A percentile compares a stretch with the other conserved stretches of the same genome.
Conservation (phyloP, 2,329 filamentous ascomycete genomes). For the Trichoderma endophyticum region DNA sequence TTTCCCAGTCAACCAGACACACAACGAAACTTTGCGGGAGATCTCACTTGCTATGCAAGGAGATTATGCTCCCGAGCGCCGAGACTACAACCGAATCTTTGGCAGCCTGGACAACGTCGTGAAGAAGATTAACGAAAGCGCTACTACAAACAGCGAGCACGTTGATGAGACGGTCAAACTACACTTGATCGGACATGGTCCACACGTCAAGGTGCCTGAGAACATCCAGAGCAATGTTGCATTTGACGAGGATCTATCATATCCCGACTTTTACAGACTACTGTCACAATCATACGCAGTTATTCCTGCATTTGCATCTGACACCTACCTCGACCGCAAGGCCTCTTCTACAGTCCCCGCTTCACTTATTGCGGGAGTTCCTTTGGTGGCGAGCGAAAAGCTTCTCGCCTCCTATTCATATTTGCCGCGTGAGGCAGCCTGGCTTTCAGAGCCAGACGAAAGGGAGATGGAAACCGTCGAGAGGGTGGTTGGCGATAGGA, state of each 20-base stretch:
- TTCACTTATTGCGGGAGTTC: slow-evolving; percentile 10
- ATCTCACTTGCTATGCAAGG: slow-evolving; percentile 10
- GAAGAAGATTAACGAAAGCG: neutral
- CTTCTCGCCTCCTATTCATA: slow-evolving; percentile 9
- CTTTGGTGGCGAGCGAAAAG: slow-evolving; percentile 2
- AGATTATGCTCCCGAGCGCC: slow-evolving; percentile 13
- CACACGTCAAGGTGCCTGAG: neutral
- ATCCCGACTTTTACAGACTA: slow-evolving; percentile 11
- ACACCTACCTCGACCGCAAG: slow-evolving; percentile 12
- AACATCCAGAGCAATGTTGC: neutral
- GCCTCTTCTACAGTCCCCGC: slow-evolving; percentile 12
- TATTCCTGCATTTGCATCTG: slow-evolving; percentile 14
- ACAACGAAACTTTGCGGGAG: neutral
- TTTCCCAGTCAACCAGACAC: slow-evolving; percentile 10
- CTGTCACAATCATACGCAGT: slow-evolving; percentile 12
- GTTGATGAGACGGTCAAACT: neutral
- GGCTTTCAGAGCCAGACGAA: neutral
- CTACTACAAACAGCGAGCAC: neutral
- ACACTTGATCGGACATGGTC: slow-evolving; percentile 7
- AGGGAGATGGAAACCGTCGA: slow-evolving; percentile 10
- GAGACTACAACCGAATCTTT: slow-evolving; percentile 12
- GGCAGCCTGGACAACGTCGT: slow-evolving; percentile 9
- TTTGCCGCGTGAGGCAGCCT: slow-evolving; percentile 1
- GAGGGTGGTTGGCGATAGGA: neutral
- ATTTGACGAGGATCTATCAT: slow-evolving; percentile 12